These are phyloP conservation scores for Penicillium subrubescens DNA, from an alignment of 495 filamentous ascomycete genomes.

Conservation along the genomic window DNA sequence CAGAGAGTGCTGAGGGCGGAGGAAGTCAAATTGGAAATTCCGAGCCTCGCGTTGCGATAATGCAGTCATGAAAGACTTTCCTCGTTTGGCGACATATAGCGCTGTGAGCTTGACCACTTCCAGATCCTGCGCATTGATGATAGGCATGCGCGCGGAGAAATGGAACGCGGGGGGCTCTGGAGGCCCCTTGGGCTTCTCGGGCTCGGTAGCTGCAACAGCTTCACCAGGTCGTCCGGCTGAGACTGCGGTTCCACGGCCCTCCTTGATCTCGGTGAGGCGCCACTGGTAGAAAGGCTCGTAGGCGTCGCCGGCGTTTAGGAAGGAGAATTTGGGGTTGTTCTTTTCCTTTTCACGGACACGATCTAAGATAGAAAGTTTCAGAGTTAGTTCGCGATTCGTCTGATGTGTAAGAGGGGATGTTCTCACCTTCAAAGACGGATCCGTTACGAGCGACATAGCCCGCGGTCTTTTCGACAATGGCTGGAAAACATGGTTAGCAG, in stretches of 20 bases:
- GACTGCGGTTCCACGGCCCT: slow-evolving; percentile 77
- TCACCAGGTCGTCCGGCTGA: slow-evolving; percentile 77
- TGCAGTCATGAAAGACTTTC: slow-evolving; percentile 84
- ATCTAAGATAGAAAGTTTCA: slow-evolving; percentile 44
- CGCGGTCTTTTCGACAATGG: slow-evolving; percentile 92
- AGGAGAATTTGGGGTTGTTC: slow-evolving; percentile 88
- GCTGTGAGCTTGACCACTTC: slow-evolving; percentile 91
- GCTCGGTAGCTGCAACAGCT: slow-evolving; percentile 53
- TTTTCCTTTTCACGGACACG: slow-evolving; percentile 85
- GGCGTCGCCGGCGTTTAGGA: slow-evolving; percentile 76
- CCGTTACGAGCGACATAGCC: slow-evolving; percentile 88
- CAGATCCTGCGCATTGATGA: slow-evolving; percentile 92
- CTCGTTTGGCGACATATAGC: slow-evolving; percentile 86
- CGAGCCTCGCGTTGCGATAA: slow-evolving; percentile 83
- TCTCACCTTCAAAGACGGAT: slow-evolving; percentile 72
- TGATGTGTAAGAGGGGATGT: neutral
- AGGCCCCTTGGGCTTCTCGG: slow-evolving; percentile 76
- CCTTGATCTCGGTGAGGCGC: slow-evolving; percentile 81
- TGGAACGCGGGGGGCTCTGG: slow-evolving; percentile 85
- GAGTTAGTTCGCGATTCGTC: neutral
- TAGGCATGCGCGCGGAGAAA: slow-evolving; percentile 97
- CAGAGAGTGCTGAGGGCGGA: slow-evolving; percentile 91
- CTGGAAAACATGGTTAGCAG: slow-evolving; percentile 42
- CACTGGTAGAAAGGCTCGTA: slow-evolving; percentile 90
- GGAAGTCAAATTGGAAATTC: slow-evolving; percentile 96